Percentiles rank a stretch among this genome's conserved stretches.
These are phyloP conservation scores for Erythrobasidium yunnanense DNA, from an alignment of 768 basidiomycete species.

Conservation along the genomic window DNA sequence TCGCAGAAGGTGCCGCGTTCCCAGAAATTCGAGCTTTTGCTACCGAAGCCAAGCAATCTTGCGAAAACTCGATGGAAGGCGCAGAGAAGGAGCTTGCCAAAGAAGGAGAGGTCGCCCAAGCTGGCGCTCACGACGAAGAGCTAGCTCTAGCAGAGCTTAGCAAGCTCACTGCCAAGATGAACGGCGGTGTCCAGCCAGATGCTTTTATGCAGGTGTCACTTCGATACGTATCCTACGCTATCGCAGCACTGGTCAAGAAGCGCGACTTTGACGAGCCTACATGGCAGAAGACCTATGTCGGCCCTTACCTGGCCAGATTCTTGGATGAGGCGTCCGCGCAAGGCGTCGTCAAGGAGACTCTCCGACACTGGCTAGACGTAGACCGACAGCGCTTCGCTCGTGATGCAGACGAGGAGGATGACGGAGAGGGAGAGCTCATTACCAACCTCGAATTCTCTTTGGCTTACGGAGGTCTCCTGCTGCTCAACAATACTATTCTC, in stretches of 20 bases:
- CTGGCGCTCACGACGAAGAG: conserved; percentile 34
- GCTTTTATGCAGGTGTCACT: conserved; percentile 51
- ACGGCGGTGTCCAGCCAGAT: conserved; percentile 42
- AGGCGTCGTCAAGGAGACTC: conserved; percentile 52
- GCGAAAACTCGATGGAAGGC: conserved; percentile 42
- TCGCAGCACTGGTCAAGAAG: conserved; percentile 60
- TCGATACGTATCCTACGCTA: conserved; percentile 60
- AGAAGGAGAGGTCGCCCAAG: conserved; percentile 20
- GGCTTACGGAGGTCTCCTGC: conserved; percentile 84
- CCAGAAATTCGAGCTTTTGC: conserved; percentile 96
- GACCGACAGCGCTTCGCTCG: conserved; percentile 48
- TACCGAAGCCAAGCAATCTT: conserved; percentile 64
- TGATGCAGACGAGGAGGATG: conserved; percentile 45
- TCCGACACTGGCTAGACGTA: conserved; percentile 62
- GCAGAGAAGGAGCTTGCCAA: conserved; percentile 53
- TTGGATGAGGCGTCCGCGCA: conserved; percentile 42
- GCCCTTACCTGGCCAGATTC: conserved; percentile 63
- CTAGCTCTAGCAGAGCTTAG: conserved; percentile 27
- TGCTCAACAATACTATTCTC: conserved; percentile 85
- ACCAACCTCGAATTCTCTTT: conserved; percentile 91
- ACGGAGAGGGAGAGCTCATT: conserved; percentile 70
- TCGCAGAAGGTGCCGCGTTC: conserved; percentile 82
- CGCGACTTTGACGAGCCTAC: conserved; percentile 41
- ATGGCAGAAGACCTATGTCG: conserved; percentile 53
- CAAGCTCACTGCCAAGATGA: conserved; percentile 21